These are phyloP conservation scores for Pouteria campechiana DNA, from an alignment of 179 eudicot genomes.

Conservation along the genomic window DNA sequence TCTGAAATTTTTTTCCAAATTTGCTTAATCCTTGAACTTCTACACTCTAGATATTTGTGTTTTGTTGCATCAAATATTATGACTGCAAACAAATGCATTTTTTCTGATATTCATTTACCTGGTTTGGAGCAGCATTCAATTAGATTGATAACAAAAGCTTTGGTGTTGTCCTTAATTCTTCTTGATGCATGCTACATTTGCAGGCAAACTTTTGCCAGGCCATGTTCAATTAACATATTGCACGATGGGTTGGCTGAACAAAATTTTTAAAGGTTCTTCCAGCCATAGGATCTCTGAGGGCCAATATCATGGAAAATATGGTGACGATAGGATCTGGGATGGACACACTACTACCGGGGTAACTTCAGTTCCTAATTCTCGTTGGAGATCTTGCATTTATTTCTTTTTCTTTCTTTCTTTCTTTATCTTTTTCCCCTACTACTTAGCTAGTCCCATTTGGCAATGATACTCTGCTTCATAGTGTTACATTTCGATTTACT, in stretches of 20 bases:
- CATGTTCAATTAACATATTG: conserved; percentile 15
- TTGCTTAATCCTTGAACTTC: too few relatives aligned
- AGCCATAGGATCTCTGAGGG: conserved; percentile 48
- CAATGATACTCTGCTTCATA: too few relatives aligned
- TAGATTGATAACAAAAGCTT: too few relatives aligned
- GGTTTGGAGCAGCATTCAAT: too few relatives aligned
- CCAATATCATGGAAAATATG: conserved; percentile 57
- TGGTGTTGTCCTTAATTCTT: too few relatives aligned
- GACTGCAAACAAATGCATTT: too few relatives aligned
- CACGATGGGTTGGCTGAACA: conserved; percentile 73
- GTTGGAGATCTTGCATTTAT: not conserved
- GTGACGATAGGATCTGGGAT: conserved; percentile 52
- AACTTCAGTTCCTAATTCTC: conserved; percentile 6
- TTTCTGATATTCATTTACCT: too few relatives aligned
- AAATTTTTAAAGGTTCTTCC: conserved; percentile 61
- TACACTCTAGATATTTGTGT: too few relatives aligned
- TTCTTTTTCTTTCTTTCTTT: not conserved
- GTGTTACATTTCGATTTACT: too few relatives aligned
- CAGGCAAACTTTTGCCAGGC: conserved; percentile 16
- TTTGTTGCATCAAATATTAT: too few relatives aligned
- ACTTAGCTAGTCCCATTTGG: not conserved
- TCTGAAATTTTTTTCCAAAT: too few relatives aligned
- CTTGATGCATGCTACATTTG: conserved; percentile 4
- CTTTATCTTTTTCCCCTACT: not conserved
- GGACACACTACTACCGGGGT: conserved; percentile 42